These are phyloP conservation scores for Dendrobium chrysotoxum DNA, from an alignment of 106 monocot genomes.

Conservation along the genomic window DNA sequence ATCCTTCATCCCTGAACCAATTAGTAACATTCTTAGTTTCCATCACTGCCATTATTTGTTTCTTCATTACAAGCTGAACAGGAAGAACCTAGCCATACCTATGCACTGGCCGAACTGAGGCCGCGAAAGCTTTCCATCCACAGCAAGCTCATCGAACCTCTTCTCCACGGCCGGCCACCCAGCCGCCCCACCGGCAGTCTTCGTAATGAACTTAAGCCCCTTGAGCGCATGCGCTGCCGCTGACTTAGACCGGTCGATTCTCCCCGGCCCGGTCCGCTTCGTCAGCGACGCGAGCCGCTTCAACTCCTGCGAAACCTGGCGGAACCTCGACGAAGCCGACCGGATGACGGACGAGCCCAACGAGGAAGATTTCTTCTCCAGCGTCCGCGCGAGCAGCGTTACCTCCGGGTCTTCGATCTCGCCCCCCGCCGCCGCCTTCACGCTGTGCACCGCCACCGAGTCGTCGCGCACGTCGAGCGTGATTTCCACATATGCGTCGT, in stretches of 20 bases:
- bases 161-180: conserved; percentile 84
- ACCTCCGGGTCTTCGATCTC: conserved; percentile 65
- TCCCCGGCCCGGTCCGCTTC: conserved; percentile 10
- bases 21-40: not conserved
- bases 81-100: conserved; percentile 23
- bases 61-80: too few relatives aligned
- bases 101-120: conserved; percentile 81
- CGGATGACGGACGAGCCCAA: conserved; percentile 31
- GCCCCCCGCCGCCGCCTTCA: conserved; percentile 47
- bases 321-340: conserved; percentile 40
- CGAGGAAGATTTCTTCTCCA: conserved; percentile 52
- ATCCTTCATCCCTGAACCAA: conserved; percentile 72
- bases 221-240: conserved; percentile 69
- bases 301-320: conserved; percentile 72
- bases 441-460: conserved; percentile 95
- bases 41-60: not conserved
- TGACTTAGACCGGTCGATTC: conserved; percentile 58
- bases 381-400: conserved; percentile 55
- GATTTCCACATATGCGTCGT: conserved; percentile 83
- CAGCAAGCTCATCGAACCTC: conserved; percentile 69
- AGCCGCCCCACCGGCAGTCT: conserved; percentile 43
- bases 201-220: conserved; percentile 83
- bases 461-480: conserved; percentile 89
- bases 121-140: conserved; percentile 37
- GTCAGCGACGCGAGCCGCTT: conserved; percentile 44